These are phyloP conservation scores for Pythium aquatile DNA, from an alignment of 352 stramenopile genomes.

Conservation along the genomic window DNA sequence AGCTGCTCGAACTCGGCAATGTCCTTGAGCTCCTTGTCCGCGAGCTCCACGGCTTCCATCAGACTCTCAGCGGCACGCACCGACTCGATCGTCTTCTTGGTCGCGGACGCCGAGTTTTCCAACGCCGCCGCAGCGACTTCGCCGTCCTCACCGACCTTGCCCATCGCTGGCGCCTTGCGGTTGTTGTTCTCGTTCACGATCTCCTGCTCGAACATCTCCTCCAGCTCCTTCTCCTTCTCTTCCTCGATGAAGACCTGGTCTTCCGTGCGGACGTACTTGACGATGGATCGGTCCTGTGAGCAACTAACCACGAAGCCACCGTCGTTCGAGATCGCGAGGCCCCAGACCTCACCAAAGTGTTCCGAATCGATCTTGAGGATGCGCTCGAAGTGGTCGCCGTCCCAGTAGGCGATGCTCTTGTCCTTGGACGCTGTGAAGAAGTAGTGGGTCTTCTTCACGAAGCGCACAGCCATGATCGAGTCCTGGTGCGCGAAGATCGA, in stretches of 20 bases:
- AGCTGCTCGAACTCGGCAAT: slow-evolving; percentile 70
- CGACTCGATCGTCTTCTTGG: slow-evolving; percentile 92
- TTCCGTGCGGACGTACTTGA: slow-evolving; percentile 97
- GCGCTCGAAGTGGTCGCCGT: slow-evolving; percentile 97
- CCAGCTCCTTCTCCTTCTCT: slow-evolving; percentile 95
- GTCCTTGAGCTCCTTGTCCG: slow-evolving; percentile 89
- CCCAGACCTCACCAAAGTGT: slow-evolving; percentile 87
- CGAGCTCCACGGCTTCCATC: slow-evolving; percentile 94
- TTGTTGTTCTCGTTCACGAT: slow-evolving; percentile 81
- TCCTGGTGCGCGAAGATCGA: slow-evolving; percentile 99
- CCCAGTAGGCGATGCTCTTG: slow-evolving; percentile 97
- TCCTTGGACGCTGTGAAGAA: slow-evolving; percentile 99
- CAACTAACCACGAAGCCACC: slow-evolving; percentile 95
- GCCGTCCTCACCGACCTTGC: slow-evolving; percentile 51
- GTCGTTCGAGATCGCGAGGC: slow-evolving; percentile 87
- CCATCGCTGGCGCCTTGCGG: slow-evolving; percentile 56
- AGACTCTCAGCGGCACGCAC: slow-evolving; percentile 89
- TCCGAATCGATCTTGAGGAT: slow-evolving; percentile 78
- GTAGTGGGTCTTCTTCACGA: slow-evolving; percentile 96
- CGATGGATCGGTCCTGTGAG: slow-evolving; percentile 96
- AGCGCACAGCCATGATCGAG: slow-evolving; percentile 96
- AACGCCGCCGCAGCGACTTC: slow-evolving; percentile 33
- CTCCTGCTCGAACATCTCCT: slow-evolving; percentile 95
- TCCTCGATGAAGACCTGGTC: slow-evolving; percentile 98
- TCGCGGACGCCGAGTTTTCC: slow-evolving; percentile 76